These are phyloP conservation scores for Pleurotus salmoneostramineus DNA, from an alignment of 768 basidiomycete genomes.

Conservation along the genomic window DNA sequence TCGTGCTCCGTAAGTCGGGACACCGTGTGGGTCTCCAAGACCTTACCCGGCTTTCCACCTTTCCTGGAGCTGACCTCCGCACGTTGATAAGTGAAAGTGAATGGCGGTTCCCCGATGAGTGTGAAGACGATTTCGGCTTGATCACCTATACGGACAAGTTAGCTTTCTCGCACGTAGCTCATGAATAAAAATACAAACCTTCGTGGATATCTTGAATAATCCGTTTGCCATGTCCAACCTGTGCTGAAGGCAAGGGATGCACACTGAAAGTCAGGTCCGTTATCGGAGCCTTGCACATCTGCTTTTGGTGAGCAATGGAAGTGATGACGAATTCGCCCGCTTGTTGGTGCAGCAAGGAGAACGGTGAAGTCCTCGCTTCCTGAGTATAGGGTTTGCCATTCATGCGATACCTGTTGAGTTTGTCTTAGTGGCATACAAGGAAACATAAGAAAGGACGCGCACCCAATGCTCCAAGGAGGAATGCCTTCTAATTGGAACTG, in stretches of 20 bases:
- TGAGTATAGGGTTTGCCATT: constrained; percentile 72
- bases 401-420: constrained; percentile 63
- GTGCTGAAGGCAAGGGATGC: constrained; percentile 83
- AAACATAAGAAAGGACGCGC: constrained; percentile 18
- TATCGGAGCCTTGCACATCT: constrained; percentile 83
- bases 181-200: constrained; percentile 38
- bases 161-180: background rate
- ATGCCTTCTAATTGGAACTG: constrained; percentile 94
- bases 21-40: constrained; percentile 91
- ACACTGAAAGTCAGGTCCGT: constrained; percentile 71
- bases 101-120: constrained; percentile 88
- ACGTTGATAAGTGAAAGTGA: constrained; percentile 93
- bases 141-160: constrained; percentile 48
- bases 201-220: constrained; percentile 87
- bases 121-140: constrained; percentile 93
- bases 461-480: constrained; percentile 91
- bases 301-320: constrained; percentile 89
- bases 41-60: constrained; percentile 65
- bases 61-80: constrained; percentile 68
- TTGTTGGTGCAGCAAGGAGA: constrained; percentile 79
- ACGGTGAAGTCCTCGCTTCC: constrained; percentile 75
- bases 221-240: constrained; percentile 81
- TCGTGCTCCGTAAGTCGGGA: constrained; percentile 69
- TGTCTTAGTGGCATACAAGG: background rate
- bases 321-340: constrained; percentile 82